These are phyloP conservation scores for Cyclostephanos invisitatus DNA, from an alignment of 108 stramenopile species.

Conservation along the genomic window DNA sequence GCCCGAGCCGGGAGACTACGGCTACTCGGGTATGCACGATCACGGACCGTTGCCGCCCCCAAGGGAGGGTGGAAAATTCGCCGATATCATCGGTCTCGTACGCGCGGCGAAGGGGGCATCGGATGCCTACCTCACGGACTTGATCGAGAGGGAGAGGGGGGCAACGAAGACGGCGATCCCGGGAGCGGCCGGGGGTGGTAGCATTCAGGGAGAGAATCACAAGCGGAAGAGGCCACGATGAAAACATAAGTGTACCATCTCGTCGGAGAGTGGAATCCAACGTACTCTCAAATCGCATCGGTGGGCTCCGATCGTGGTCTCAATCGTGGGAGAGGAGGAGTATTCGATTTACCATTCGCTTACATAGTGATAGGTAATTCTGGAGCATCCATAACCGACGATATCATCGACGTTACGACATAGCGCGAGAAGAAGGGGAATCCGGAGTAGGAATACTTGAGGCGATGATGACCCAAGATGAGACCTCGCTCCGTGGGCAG, in stretches of 20 bases:
- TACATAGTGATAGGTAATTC: no score
- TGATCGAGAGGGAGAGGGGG: constrained; percentile 61
- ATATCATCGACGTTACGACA: no score
- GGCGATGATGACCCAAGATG: not conserved
- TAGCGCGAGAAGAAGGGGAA: not conserved
- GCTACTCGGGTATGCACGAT: constrained; percentile 82
- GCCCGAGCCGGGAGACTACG: constrained; percentile 54
- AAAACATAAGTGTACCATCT: not conserved
- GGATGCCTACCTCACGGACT: constrained; percentile 66
- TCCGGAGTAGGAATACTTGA: not conserved
- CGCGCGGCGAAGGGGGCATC: constrained; percentile 65
- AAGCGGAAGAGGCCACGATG: constrained; percentile 1
- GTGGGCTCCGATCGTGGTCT: no score
- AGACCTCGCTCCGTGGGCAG: not conserved
- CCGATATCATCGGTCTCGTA: constrained; percentile 62
- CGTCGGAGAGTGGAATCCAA: not conserved
- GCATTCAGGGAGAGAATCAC: not conserved
- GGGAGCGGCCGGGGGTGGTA: not conserved
- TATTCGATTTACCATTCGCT: no score
- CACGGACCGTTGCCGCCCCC: constrained; percentile 67
- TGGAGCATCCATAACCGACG: no score
- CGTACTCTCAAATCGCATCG: not conserved
- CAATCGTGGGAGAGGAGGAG: no score
- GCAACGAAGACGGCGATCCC: not conserved
- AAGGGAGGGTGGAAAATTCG: constrained; percentile 65